A percentile compares a stretch with the other conserved stretches of the same genome.
Conservation (phyloP, 257 asterid species). For the Nicotiana sylvestris region DNA sequence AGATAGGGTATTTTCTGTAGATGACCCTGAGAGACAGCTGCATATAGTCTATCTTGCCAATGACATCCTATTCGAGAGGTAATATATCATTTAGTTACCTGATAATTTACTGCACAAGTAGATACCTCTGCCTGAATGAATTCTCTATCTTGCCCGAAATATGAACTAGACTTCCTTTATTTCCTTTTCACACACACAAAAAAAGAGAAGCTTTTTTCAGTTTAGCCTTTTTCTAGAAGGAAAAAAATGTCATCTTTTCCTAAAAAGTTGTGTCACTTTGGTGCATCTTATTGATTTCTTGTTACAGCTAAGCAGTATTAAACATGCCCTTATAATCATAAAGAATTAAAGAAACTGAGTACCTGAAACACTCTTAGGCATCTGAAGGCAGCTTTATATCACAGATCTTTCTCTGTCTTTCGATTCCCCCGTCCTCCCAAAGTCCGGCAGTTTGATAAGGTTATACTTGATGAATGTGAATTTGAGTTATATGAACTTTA, state of each 20-base stretch:
- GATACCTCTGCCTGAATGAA: not conserved
- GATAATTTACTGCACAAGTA: not conserved
- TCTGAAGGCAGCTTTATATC: not conserved
- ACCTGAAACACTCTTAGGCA: not conserved
- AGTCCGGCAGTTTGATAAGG: not conserved
- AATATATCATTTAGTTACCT: not conserved
- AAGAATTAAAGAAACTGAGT: not conserved
- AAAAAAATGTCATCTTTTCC: no score
- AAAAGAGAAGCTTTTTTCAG: not conserved
- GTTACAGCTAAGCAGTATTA: not conserved
- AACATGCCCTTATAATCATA: not conserved
- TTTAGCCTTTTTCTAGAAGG: not conserved
- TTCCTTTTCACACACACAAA: not conserved
- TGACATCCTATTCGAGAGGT: constrained; percentile 95
- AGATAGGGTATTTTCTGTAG: constrained; percentile 64
- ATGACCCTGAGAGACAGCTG: constrained; percentile 86
- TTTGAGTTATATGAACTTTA: not conserved
- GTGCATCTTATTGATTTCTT: not conserved
- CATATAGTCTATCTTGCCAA: constrained; percentile 88
- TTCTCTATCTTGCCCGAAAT: not conserved
- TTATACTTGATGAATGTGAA: not conserved
- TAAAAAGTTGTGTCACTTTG: not conserved
- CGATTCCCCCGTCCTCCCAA: not conserved
- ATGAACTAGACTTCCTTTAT: not conserved
- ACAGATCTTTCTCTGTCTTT: not conserved